Percentiles rank a stretch among this genome's conserved stretches.
Conservation (phyloP, 257 asterid species). For the Verbascum thapsus region DNA sequence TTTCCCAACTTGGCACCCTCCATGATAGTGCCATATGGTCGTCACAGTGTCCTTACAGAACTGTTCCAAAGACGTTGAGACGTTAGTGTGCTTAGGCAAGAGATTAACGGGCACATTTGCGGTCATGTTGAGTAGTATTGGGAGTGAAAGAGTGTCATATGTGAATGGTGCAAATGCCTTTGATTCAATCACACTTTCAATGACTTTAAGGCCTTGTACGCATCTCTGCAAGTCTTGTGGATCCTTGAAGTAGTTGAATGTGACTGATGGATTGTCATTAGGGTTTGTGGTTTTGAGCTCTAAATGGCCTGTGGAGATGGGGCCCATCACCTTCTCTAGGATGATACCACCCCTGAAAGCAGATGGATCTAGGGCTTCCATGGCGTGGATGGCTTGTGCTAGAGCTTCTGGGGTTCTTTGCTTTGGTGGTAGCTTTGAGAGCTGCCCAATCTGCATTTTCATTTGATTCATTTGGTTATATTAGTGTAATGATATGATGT, state of each 20-base stretch:
- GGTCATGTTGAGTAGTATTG: conserved; percentile 50
- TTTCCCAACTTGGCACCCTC: conserved; percentile 57
- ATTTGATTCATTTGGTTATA: too few relatives aligned
- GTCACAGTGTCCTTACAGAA: conserved; percentile 61
- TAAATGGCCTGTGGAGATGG: conserved; percentile 51
- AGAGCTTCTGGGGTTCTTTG: conserved; percentile 62
- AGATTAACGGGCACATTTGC: conserved; percentile 50
- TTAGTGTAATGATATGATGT: too few relatives aligned
- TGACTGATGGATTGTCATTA: conserved; percentile 51
- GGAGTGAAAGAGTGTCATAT: conserved; percentile 36
- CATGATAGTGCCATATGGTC: conserved; percentile 76
- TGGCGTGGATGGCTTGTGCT: conserved; percentile 45
- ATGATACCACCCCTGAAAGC: conserved; percentile 63
- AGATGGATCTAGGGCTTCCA: conserved; percentile 40
- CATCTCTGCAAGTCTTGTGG: conserved; percentile 53
- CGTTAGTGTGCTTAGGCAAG: conserved; percentile 52
- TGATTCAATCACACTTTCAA: conserved; percentile 55
- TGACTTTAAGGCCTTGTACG: conserved; percentile 49
- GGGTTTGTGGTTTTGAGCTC: conserved; percentile 40
- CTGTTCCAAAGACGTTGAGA: conserved; percentile 51
- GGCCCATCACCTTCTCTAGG: conserved; percentile 59
- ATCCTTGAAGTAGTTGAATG: conserved; percentile 57
- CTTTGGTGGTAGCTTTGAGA: conserved; percentile 64
- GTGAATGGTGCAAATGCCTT: conserved; percentile 46
- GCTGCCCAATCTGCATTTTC: conserved; percentile 59